Percentiles rank a stretch among this genome's conserved stretches.
These are phyloP conservation scores for Graphiopsis chlorocephala DNA, from an alignment of 2,329 filamentous ascomycete genomes.

Conservation along the genomic window DNA sequence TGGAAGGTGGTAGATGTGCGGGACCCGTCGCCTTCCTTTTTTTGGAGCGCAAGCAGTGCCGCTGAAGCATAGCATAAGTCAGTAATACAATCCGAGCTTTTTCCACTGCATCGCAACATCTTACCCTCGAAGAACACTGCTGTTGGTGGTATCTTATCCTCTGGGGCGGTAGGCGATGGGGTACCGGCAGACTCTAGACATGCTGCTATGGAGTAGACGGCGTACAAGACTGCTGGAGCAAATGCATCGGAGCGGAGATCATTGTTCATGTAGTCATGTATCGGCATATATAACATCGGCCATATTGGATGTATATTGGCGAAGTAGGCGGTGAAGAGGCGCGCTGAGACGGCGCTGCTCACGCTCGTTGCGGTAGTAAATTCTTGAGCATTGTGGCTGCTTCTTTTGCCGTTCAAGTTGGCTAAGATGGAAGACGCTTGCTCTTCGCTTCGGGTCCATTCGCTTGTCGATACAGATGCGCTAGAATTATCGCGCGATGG, in stretches of 20 bases:
- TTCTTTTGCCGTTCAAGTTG: background rate
- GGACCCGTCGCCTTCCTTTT: background rate
- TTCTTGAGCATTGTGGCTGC: background rate
- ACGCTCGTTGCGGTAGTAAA: background rate
- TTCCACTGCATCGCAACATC: background rate
- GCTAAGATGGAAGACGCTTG: background rate
- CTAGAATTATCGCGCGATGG: background rate
- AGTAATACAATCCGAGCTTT: background rate
- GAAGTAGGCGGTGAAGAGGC: constrained; percentile 8
- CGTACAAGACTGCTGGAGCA: constrained; percentile 5
- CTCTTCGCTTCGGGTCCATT: background rate
- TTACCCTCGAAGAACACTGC: constrained; percentile 11
- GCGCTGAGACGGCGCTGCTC: background rate
- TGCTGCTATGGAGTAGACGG: constrained; percentile 10
- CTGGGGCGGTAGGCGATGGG: background rate
- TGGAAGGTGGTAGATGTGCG: background rate
- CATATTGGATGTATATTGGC: constrained; percentile 12
- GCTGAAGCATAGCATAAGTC: background rate
- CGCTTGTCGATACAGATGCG: background rate
- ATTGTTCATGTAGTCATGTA: constrained; percentile 6
- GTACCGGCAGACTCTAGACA: background rate
- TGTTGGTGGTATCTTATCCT: background rate
- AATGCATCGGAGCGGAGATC: constrained; percentile 1
- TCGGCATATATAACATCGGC: constrained; percentile 10
- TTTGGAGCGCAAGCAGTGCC: constrained; percentile 8